Base-by-base conservation (phyloP, 2,329 filamentous ascomycete genomes). In the Apiospora sp. region DNA sequence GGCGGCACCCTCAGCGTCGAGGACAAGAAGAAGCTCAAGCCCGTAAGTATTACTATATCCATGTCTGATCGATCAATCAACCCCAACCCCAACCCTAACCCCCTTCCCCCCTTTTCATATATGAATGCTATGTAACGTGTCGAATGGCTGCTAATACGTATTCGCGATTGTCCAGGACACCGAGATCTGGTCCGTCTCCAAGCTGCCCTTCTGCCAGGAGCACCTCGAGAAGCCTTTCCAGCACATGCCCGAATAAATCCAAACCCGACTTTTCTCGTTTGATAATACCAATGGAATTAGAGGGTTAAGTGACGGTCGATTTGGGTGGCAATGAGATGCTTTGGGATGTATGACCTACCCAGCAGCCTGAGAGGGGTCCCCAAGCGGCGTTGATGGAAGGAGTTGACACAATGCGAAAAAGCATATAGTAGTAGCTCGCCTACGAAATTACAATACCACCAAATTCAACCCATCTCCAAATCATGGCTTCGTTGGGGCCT, bases 141-240 rank as follows among this genome's bases (percentile, higher is more conserved):
- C 54, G 27, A 37, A 37, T 41, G 34, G 34, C 58, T 64, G 34
- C 58, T 64, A 24, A 64, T 64, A 14, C 58, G 37, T 41, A 4
- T 27, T 13, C 13, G 58, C 58, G 8, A 41, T 37, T 24, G 2
- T 14, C 13, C 37, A 90, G 87, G 87, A 91, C 77, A 91, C 89
- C 76, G 91, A 93, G 84, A 92, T 93, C 83, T 93, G 91, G 91
- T 91, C 90, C 69, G 87, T 85, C 75, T 81, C 88, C 84, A 93
- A 93, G 87, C 87, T 93, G 75, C 91, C 91, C 22, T 93, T 92
- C 85, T 91, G 91, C 85, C 86, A 89, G 84, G 91, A 93, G 85
- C 82, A 88, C 76, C 85, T 92, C 74, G 89, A 84, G 69, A 88
- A 92, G 81, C 85, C 90, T 3, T 92, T 92, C 80, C 81, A 87